Evolutionary conservation across 257 asterid genomes (phyloP).

Genomic region (Solanum virginianum): DNA sequence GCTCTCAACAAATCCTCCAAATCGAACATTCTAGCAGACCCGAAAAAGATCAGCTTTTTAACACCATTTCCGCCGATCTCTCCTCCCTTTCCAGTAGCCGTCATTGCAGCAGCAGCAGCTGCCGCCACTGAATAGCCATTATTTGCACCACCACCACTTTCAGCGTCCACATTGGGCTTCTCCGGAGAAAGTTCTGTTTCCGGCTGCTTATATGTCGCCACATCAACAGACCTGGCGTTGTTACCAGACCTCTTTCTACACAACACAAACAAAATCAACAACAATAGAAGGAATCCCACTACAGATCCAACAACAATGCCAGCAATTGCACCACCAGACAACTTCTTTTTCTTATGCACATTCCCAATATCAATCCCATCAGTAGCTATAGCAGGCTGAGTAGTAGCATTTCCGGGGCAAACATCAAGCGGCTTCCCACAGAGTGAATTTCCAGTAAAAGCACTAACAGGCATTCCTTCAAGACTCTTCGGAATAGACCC

Average conservation of each 20-base stretch:
- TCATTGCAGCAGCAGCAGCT: slow-evolving; percentile 28
- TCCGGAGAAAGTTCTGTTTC: slow-evolving; percentile 27
- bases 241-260: slow-evolving; percentile 55
- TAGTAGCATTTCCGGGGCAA: slow-evolving; percentile 23
- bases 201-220: slow-evolving; percentile 34
- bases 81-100: slow-evolving; percentile 9
- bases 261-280: slow-evolving; percentile 36
- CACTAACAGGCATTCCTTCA: slow-evolving; percentile 12
- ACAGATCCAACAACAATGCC: slow-evolving; percentile 76
- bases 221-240: slow-evolving; percentile 40
- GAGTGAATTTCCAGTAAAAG: slow-evolving; percentile 53
- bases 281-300: slow-evolving; percentile 32
- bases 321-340: slow-evolving; percentile 76
- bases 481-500: slow-evolving; percentile 64
- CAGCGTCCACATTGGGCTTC: slow-evolving; percentile 30
- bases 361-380: slow-evolving; percentile 2
- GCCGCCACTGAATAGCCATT: slow-evolving; percentile 29
- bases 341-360: slow-evolving; percentile 7
- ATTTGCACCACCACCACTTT: slow-evolving; percentile 26
- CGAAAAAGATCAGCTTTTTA: slow-evolving; percentile 19
- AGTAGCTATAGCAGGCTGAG: slow-evolving; percentile 24
- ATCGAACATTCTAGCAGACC: slow-evolving; percentile 15
- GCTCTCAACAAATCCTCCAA: slow-evolving; percentile 36
- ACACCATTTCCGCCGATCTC: slow-evolving; percentile 14
- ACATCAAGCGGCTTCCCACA: slow-evolving; percentile 69